Evolutionary conservation across 2,329 filamentous ascomycete species (phyloP), one percentile per base, ranked within the genome.

Genomic region (Endocalyx cinctus): DNA sequence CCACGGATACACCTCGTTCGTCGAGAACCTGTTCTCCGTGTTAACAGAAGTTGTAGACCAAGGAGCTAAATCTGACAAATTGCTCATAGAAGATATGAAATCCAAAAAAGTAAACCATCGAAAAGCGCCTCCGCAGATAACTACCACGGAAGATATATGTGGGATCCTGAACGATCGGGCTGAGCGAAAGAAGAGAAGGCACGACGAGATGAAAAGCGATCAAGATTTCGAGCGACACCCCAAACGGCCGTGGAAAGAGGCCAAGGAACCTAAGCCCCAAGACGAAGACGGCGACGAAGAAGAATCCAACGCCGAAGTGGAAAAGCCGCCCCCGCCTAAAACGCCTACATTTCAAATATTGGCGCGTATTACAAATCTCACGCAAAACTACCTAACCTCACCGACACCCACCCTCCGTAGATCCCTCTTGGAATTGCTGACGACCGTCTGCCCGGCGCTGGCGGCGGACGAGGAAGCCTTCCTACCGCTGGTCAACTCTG

Each of bases 301-400:
- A 6, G 47, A 63, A 1, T 38, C 61, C 8, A 43, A 51, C 10
- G 50, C 55, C 13, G 54, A 60, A 27, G 42, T 52, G 19, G 48
- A 60, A 71, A 82, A 51, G 58, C 66, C 74, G 18, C 72, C 77
- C 37, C 69, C 74, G 14, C 77, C 80, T n/a, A 80, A 81, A 22
- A 84, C 84, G 28, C 83, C 84, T 45, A 86, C 85, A 0, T 94
- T 94, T 58, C 70, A 70, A n/a, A 72, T 96, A 10, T 75, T 97
- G 4, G 72, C 87, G 20, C 82, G 82, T 37, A 92, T 98, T 36
- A 79, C 88, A 16, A 76, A 77, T 30, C 77, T 94, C 1, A 90
- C 88, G 5, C 89, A 95, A 52, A 82, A 95, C 55, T 92, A 96
- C 58, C 74, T 98, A 10, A 88, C 90, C 5, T 89, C 87, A 0